These are phyloP conservation scores for Solioccasus polychromus DNA, from an alignment of 768 basidiomycete species.

Conservation along the genomic window DNA sequence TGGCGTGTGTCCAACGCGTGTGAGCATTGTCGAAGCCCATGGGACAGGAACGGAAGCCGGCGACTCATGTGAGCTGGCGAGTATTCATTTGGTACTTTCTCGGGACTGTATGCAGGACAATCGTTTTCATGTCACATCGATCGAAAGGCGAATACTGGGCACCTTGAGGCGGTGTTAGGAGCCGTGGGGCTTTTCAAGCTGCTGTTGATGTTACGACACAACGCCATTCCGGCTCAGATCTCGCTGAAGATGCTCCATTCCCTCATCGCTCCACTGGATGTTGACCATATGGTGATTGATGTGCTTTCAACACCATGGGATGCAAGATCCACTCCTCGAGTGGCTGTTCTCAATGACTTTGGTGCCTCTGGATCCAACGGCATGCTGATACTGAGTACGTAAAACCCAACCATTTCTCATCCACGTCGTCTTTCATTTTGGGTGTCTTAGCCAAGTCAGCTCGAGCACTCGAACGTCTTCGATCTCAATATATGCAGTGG, in stretches of 20 bases:
- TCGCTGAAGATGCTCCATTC: constrained; percentile 58
- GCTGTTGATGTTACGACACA: constrained; percentile 61
- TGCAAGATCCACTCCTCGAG: constrained; percentile 35
- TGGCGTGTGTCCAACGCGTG: constrained; percentile 41
- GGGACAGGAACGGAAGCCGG: constrained; percentile 74
- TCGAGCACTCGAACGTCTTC: constrained; percentile 45
- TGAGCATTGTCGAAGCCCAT: constrained; percentile 72
- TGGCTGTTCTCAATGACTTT: constrained; percentile 70
- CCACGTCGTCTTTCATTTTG: constrained; percentile 39
- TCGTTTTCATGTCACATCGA: constrained; percentile 61
- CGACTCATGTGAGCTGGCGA: constrained; percentile 62
- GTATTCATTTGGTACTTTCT: constrained; percentile 55
- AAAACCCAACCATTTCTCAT: background rate
- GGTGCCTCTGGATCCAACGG: constrained; percentile 74
- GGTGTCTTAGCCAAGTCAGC: constrained; percentile 62
- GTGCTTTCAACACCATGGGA: constrained; percentile 42
- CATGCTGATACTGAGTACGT: constrained; percentile 54
- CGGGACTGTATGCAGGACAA: constrained; percentile 39
- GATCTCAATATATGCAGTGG: constrained; percentile 46
- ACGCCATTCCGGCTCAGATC: constrained; percentile 57
- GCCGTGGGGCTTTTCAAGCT: constrained; percentile 69
- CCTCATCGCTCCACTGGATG: constrained; percentile 43
- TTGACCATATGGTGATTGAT: constrained; percentile 50
- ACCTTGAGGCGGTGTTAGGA: constrained; percentile 74
- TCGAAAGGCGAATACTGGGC: constrained; percentile 76